Base-by-base conservation (phyloP, 495 filamentous ascomycete species). In the Aspergillus nidulans region DNA sequence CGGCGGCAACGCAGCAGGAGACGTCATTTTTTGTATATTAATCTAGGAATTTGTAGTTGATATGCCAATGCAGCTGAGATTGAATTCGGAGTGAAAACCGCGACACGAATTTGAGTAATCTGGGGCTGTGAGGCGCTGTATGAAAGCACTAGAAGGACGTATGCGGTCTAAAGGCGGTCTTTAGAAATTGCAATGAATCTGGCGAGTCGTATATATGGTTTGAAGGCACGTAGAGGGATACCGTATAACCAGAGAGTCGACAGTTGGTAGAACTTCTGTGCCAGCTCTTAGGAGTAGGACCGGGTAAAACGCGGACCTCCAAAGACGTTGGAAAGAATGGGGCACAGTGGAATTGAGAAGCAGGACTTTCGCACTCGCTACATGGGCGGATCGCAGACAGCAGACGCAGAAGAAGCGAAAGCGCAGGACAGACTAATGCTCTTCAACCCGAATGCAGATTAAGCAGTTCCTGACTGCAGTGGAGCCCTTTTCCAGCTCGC, bases 1-100 rank as follows among this genome's bases (percentile, higher is more conserved):
- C 10, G 73, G 72, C 9, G 74, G 73, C 25, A 76, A 57, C 43
- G 73, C 69, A 46, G 69, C 61, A 0, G 73, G 73, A 23, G 72
- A 71, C n/a, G 67, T 63, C 72, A 74, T 76, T 12, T 70, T 41
- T 50, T 39, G 9, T 47, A 20, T 38, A 18, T 16, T n/a, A 12
- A 16, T 36, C 18, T n/a, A 47, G 25, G 47, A 32, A 46, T 19
- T 18, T 15, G 28, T 18, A 18, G 16, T 47, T 9, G 34, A 18
- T 47, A 43, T 45, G 46, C 30, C 16, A 49, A 23, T 18, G 46
- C 4, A 28, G 28, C 4, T 20, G 46, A 49, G 23, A 19, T 16
- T 3, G 15, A 18, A 34, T 1, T 20, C 6, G 25, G 25, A 34
- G 30, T 18, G 2, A 45, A 23, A 30, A 18, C 6, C 36, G 12